These are phyloP conservation scores for Rhizopogon vinicolor DNA, from an alignment of 768 basidiomycete genomes.

Conservation along the genomic window DNA sequence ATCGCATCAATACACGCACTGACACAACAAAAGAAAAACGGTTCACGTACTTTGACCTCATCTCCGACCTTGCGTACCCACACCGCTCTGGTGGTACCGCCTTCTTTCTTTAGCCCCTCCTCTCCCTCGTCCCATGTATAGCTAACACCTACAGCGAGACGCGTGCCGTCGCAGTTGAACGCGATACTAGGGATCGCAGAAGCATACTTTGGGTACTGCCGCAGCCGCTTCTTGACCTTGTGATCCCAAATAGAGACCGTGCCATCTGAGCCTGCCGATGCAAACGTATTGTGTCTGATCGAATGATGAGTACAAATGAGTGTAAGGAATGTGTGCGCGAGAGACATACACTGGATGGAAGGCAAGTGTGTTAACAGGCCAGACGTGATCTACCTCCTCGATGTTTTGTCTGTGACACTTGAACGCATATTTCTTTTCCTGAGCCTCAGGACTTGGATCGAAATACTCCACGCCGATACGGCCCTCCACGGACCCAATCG, in stretches of 20 bases:
- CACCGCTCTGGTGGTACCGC: conserved; percentile 45
- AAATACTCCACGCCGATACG: conserved; percentile 98
- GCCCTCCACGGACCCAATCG: conserved; percentile 91
- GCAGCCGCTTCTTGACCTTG: conserved; percentile 89
- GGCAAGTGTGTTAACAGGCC: conserved; percentile 92
- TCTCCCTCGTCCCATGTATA: conserved; percentile 93
- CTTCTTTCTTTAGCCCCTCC: conserved; percentile 59
- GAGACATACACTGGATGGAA: conserved; percentile 79
- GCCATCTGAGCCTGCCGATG: conserved; percentile 91
- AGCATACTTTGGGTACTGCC: conserved; percentile 81
- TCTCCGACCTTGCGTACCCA: conserved; percentile 65
- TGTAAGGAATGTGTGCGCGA: not conserved
- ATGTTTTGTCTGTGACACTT: conserved; percentile 92
- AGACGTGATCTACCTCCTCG: conserved; percentile 91
- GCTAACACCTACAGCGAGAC: conserved; percentile 78
- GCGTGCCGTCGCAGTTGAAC: conserved; percentile 80
- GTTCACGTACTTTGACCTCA: conserved; percentile 62
- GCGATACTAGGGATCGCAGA: conserved; percentile 73
- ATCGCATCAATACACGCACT: no score
- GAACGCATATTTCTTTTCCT: conserved; percentile 84
- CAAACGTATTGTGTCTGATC: conserved; percentile 84
- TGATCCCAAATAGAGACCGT: conserved; percentile 98
- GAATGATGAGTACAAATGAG: not conserved
- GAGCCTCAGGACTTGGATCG: conserved; percentile 69
- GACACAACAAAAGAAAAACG: not conserved